Base-by-base conservation (phyloP, 225 moss, liverwort and hornwort species). In the Marchantia paleacea region DNA sequence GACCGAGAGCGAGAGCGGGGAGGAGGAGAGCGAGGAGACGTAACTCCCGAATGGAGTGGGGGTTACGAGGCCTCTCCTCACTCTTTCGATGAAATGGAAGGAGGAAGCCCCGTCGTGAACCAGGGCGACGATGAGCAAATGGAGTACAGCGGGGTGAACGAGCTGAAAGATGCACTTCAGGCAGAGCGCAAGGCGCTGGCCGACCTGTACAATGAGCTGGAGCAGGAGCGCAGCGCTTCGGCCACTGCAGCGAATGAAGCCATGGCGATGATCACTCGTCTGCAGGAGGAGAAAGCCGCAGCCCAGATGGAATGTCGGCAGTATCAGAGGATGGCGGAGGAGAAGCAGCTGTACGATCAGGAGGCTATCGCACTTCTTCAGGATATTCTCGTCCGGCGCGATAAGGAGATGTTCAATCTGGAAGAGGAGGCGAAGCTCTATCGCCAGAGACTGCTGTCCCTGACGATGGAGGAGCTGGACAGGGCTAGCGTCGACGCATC, bases 191-290 rank as follows among this genome's bases (percentile, higher is more conserved):
- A 90, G 73, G 90, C 86, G 66, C 81, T 92, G 0, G 77, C 83
- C 6, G 81, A 83, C 8, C 68, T 94, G 12, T 92, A 93, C 69
- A 73, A 81, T 64, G 94, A 97, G 65, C 81, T 97, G 69, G 94
- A 97, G 83, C 84, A 91, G 76, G 96, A 97, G 83, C 84, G 93
- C 75, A 90, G 87, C 87, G 92, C 96, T 13, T 89, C 94, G 0
- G 87, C 94, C 15, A 89, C 89, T 64, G 96, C 94, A 30, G 69
- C 94, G 7, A 89, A 89, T 64, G 96, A 97, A 83, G 89, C 94
- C 0, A 90, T 97, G 92, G 96, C 94, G 7, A 97, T 97, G 96
- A 97, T 97, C 26, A 78, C 85, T 25, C 88, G 96, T 11, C 85
- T 97, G 13, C 96, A 97, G 85, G 93, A 97, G 84, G 96, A 97